Percentiles rank a stretch among this genome's conserved stretches.
These are phyloP conservation scores for Ceratobasidium papillatum DNA, from an alignment of 1,284 basidiomycete genomes.

Conservation along the genomic window DNA sequence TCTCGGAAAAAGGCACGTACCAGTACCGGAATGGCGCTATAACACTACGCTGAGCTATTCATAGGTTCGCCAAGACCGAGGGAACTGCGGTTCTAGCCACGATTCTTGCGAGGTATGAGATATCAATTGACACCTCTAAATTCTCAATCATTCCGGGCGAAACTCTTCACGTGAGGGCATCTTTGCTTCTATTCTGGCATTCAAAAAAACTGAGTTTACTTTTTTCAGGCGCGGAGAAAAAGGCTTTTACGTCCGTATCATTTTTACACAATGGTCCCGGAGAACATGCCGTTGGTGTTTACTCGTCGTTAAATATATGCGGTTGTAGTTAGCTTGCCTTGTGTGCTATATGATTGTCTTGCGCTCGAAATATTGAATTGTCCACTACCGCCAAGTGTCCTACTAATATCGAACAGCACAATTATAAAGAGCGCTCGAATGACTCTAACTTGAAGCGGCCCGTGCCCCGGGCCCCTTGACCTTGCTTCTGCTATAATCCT, in stretches of 20 bases:
- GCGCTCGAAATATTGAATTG: too few species aligned
- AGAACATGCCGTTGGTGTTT: background rate
- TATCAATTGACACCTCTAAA: slow-evolving; percentile 21
- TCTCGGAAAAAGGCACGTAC: slow-evolving; percentile 29
- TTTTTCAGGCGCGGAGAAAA: background rate
- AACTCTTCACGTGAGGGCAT: background rate
- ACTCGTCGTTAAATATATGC: too few species aligned
- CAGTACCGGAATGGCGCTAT: too few species aligned
- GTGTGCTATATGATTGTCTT: too few species aligned
- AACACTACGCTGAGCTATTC: too few species aligned
- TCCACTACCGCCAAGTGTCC: too few species aligned
- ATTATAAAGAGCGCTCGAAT: too few species aligned
- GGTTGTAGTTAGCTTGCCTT: too few species aligned
- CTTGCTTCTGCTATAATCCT: too few species aligned
- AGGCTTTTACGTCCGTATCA: background rate
- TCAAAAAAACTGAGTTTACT: background rate
- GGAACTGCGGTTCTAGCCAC: slow-evolving; percentile 30
- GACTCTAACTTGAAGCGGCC: too few species aligned
- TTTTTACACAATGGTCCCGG: background rate
- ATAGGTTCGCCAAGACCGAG: slow-evolving; percentile 42
- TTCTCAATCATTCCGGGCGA: slow-evolving; percentile 40
- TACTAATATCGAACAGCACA: too few species aligned
- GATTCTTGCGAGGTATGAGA: slow-evolving; percentile 25
- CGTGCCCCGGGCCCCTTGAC: too few species aligned
- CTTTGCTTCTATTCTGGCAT: background rate